Percentiles rank a stretch among this genome's conserved stretches.
phyloP scores from a whole-genome alignment of 2,329 filamentous ascomycete species.

The Exophiala xenobiotica region DNA sequence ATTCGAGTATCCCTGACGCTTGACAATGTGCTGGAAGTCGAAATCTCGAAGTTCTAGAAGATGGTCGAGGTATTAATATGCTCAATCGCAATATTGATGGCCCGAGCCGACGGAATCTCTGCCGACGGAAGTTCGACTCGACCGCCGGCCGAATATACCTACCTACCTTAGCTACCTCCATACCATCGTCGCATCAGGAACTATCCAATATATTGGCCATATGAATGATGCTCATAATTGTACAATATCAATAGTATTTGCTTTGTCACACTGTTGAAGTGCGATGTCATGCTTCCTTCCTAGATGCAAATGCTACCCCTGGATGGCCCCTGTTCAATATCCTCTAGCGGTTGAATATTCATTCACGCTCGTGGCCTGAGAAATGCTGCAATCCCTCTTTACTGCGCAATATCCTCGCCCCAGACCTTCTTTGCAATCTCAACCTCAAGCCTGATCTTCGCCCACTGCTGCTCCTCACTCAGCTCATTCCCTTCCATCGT shows the following conservation, averaged over 20 bases:
- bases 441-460: constrained; percentile 54
- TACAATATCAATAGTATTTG: no score
- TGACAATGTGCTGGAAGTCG: no score
- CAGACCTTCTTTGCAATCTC: constrained; percentile 60
- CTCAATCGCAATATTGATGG: not conserved
- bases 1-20: not conserved
- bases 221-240: no score
- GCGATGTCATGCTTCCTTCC: not conserved
- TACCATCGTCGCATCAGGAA: no score
- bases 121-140: not conserved
- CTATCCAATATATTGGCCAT: no score
- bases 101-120: not conserved
- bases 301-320: no score
- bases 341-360: no score
- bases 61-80: no score
- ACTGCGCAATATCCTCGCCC: constrained; percentile 47
- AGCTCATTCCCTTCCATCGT: constrained; percentile 57
- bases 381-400: not conserved
- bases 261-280: constrained; percentile 4
- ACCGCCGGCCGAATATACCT: not conserved
- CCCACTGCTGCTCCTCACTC: constrained; percentile 58
- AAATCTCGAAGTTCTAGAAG: no score
- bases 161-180: not conserved
- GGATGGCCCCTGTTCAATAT: no score
- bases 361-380: no score